These are phyloP conservation scores for Epithele typhae DNA, from an alignment of 768 basidiomycete genomes.

Conservation along the genomic window DNA sequence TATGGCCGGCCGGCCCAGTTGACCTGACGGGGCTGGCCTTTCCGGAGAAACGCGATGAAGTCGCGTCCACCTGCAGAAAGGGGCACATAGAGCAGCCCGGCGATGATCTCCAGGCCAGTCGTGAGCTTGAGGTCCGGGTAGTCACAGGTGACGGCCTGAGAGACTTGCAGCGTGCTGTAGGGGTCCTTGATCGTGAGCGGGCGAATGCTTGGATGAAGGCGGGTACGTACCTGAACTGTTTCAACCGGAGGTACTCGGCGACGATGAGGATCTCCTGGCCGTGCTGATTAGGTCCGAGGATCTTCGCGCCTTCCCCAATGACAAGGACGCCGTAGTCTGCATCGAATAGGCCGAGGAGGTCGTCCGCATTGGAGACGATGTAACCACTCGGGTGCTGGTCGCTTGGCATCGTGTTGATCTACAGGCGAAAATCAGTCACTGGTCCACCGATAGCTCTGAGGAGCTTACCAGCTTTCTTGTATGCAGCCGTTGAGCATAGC, in stretches of 20 bases:
- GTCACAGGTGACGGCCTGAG: constrained; percentile 62
- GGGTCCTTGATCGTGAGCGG: not conserved
- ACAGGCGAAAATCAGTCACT: not conserved
- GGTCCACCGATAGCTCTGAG: too few relatives aligned
- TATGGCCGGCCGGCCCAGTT: constrained; percentile 78
- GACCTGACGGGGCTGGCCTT: constrained; percentile 66
- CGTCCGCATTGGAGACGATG: constrained; percentile 77
- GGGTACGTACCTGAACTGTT: constrained; percentile 57
- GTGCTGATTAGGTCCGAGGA: constrained; percentile 63
- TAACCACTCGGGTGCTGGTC: constrained; percentile 70
- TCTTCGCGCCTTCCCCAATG: constrained; percentile 68
- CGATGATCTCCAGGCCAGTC: constrained; percentile 57
- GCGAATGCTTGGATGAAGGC: not conserved
- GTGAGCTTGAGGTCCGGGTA: constrained; percentile 67
- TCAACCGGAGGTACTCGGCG: constrained; percentile 73
- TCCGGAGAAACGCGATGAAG: constrained; percentile 79
- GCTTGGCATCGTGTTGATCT: constrained; percentile 71
- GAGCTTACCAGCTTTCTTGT: constrained; percentile 66
- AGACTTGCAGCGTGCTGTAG: constrained; percentile 60
- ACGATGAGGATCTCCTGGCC: constrained; percentile 77
- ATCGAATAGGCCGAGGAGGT: constrained; percentile 73
- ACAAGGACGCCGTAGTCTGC: constrained; percentile 72
- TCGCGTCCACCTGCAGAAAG: constrained; percentile 69
- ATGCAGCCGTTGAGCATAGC: constrained; percentile 70
- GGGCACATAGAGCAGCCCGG: constrained; percentile 73